phyloP scores from a whole-genome alignment of 176 grass and related monocot genomes.

The Bromus sterilis region DNA sequence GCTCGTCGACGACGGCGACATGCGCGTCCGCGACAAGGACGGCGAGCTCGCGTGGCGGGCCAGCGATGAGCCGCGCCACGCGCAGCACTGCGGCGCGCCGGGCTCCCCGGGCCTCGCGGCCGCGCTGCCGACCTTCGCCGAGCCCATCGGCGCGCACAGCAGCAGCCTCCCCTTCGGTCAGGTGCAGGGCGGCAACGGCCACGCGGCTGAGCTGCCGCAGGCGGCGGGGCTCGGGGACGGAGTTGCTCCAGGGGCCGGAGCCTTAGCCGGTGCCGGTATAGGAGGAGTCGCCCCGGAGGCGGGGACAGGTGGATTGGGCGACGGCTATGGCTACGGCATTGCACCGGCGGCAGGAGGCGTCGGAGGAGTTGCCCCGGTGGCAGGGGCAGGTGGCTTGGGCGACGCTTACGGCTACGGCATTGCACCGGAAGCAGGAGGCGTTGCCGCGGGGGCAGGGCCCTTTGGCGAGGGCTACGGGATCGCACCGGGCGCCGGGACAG shows the following conservation, averaged over 20 bases:
- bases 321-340: not conserved
- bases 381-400: not conserved
- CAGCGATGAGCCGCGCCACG: slow-evolving; percentile 50
- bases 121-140: slow-evolving; percentile 55
- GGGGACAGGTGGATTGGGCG: not conserved
- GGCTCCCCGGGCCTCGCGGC: slow-evolving; percentile 50
- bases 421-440: not conserved
- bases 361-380: not conserved
- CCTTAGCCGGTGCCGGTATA: not conserved
- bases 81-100: slow-evolving; percentile 59
- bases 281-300: not conserved
- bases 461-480: not conserved
- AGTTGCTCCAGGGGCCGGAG: not conserved
- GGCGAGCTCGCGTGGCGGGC: slow-evolving; percentile 90
- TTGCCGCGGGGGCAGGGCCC: not conserved
- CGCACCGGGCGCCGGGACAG: not conserved
- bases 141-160: slow-evolving; percentile 39
- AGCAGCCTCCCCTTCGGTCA: slow-evolving; percentile 48
- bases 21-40: slow-evolving; percentile 82
- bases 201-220: slow-evolving; percentile 18
- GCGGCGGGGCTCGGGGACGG: not conserved
- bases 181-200: slow-evolving; percentile 16
- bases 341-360: not conserved
- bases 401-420: not conserved
- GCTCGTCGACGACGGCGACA: slow-evolving; percentile 85